Evolutionary conservation across 805 yeast species (phyloP), one percentile per base, ranked within the genome.

Genomic region (Pichia nakasei): DNA sequence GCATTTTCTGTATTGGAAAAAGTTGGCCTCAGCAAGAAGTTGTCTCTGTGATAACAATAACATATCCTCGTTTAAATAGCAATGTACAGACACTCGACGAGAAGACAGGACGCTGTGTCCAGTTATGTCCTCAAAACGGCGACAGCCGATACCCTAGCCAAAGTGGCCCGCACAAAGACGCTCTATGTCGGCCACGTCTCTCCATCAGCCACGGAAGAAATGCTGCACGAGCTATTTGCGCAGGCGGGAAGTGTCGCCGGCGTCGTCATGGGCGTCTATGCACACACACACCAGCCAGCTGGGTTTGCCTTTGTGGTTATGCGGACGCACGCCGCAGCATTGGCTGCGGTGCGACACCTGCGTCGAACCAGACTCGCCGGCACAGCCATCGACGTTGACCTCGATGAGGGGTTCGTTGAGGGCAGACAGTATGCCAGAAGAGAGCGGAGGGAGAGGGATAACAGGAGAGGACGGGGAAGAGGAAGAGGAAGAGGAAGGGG

Each of bases 391-490:
- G 82, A 83, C 33, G 85, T 91, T 40, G 98, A 93, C 65, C 69
- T 94, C 54, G 98, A 93, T 58, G 96, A 97, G 0, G 98, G 98
- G 0, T 93, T 91, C 60, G 78, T 75, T 49, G 97, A 91, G 54
- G 98, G 98, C 1, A 72, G 98, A 52, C 97, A 93, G 59, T 93
- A 80, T 58, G 98, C 98, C 19, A 74, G 98, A 56, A 97, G 97
- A 38, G 72, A 75, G 15, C 93, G 60, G 52, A 75, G n/a, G n/a
- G n/a, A n/a, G n/a, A n/a, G n/a, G n/a, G n/a, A n/a, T n/a, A n/a
- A n/a, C n/a, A n/a, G n/a, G n/a, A n/a, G n/a, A n/a, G n/a, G n/a
- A n/a, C n/a, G n/a, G n/a, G n/a, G n/a, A n/a, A 24, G 27, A 24
- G 27, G 27, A 24, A 24, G 27, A 24, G 27, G 27, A 24, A 24